A percentile compares a stretch with the other conserved stretches of the same genome.
phyloP scores from a whole-genome alignment of 202 grass and related monocot species.

The Hordeum pubiflorum region DNA sequence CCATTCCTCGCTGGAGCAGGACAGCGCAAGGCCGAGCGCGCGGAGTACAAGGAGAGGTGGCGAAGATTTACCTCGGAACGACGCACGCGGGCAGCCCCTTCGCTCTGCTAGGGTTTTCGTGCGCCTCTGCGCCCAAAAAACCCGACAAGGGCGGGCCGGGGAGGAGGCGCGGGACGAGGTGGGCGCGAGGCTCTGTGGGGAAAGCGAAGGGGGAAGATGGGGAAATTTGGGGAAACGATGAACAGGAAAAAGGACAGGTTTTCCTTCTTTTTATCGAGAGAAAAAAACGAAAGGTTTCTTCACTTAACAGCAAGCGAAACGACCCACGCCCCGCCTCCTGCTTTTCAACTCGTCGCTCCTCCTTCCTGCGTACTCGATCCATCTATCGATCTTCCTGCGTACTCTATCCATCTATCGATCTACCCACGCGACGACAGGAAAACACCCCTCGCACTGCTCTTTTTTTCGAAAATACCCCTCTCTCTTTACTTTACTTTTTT shows the following conservation, averaged over 20 bases:
- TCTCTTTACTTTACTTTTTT: too few species aligned
- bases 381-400: too few species aligned
- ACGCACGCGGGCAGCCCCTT: not conserved
- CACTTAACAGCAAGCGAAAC: not conserved
- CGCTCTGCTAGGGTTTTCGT: not conserved
- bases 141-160: not conserved
- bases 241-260: not conserved
- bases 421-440: too few species aligned
- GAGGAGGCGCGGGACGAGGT: not conserved
- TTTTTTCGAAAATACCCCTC: too few species aligned
- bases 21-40: not conserved
- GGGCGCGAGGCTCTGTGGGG: constrained; percentile 2
- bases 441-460: too few species aligned
- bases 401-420: too few species aligned
- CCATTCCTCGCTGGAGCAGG: not conserved
- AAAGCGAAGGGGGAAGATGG: not conserved
- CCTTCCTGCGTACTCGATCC: too few species aligned
- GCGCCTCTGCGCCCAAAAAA: not conserved
- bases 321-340: not conserved
- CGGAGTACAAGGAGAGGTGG: not conserved
- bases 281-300: constrained; percentile 2
- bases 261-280: not conserved
- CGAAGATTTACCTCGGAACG: not conserved
- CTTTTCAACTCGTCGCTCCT: not conserved
- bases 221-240: not conserved